Evolutionary conservation across 352 stramenopile species (phyloP).

Genomic region (Phytophthora citrophthora): DNA sequence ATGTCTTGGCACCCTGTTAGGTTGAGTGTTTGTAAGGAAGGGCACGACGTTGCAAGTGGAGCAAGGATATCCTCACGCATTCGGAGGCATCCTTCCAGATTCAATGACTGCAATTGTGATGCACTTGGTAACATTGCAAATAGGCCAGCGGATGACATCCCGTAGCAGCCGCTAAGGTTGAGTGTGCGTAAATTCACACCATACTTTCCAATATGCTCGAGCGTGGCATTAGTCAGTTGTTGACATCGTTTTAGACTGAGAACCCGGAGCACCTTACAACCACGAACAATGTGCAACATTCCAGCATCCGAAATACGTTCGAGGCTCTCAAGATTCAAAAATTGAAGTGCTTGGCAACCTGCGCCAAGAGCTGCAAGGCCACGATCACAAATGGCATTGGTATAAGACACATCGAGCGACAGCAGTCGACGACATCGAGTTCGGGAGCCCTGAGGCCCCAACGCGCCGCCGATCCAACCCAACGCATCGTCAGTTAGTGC

Average conservation of each 20-base stretch:
- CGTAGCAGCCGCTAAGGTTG: constrained; percentile 69
- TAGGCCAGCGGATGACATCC: constrained; percentile 62
- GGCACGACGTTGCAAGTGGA: constrained; percentile 53
- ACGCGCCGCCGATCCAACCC: constrained; percentile 68
- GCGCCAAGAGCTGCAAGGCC: constrained; percentile 55
- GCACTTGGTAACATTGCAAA: constrained; percentile 58
- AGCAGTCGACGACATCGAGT: constrained; percentile 67
- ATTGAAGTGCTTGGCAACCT: constrained; percentile 66
- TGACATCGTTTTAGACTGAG: constrained; percentile 67
- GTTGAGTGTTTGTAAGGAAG: constrained; percentile 71
- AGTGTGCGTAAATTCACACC: constrained; percentile 54
- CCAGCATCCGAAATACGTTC: constrained; percentile 60
- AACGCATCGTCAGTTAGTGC: constrained; percentile 76
- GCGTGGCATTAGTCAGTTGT: constrained; percentile 60
- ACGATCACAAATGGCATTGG: constrained; percentile 59
- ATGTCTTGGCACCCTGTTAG: constrained; percentile 81
- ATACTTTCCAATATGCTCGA: constrained; percentile 58
- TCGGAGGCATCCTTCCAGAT: constrained; percentile 67
- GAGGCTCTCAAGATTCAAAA: constrained; percentile 78
- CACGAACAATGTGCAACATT: constrained; percentile 50
- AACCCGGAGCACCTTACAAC: constrained; percentile 61
- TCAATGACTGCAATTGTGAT: constrained; percentile 62
- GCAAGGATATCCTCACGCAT: constrained; percentile 80
- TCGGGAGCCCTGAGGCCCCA: constrained; percentile 67
- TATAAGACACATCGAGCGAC: constrained; percentile 77